phyloP scores from a whole-genome alignment of 345 rosid genomes.

The Corchorus olitorius region DNA sequence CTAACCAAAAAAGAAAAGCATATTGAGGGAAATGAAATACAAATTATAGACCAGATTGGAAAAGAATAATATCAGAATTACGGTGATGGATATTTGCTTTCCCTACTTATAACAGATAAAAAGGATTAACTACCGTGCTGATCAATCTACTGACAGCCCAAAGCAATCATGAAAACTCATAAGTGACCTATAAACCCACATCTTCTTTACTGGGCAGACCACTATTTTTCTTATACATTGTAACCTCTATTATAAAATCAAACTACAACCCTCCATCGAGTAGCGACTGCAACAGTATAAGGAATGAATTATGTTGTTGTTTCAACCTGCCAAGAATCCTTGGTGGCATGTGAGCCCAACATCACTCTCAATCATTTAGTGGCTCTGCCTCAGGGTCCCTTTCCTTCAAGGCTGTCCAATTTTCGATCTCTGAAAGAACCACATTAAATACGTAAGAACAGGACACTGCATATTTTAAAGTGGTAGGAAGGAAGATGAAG shows the following conservation, averaged over 20 bases:
- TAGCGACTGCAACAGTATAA: slow-evolving; percentile 14
- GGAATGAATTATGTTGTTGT: slow-evolving; percentile 22
- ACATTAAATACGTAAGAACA: not conserved
- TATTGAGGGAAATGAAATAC: not conserved
- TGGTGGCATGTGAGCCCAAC: not conserved
- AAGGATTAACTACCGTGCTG: slow-evolving; percentile 1
- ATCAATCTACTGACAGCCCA: slow-evolving; percentile 13
- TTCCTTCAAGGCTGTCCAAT: slow-evolving; percentile 55
- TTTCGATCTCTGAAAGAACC: slow-evolving; percentile 57
- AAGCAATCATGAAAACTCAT: slow-evolving; percentile 11
- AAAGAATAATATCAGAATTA: slow-evolving; percentile 21
- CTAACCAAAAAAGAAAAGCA: too few species aligned
- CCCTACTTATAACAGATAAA: slow-evolving; percentile 1
- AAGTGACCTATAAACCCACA: slow-evolving; percentile 16
- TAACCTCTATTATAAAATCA: slow-evolving; percentile 12
- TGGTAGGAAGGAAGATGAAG: not conserved
- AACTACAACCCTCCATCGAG: slow-evolving; percentile 10
- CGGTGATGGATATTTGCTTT: slow-evolving; percentile 10
- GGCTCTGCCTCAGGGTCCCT: slow-evolving; percentile 75
- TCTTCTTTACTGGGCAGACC: slow-evolving; percentile 22
- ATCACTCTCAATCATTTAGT: slow-evolving; percentile 58
- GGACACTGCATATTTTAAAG: not conserved
- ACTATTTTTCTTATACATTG: slow-evolving; percentile 23
- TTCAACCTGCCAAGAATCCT: slow-evolving; percentile 14
- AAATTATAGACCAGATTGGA: not conserved